These are phyloP conservation scores for Jatropha multifida DNA, from an alignment of 441 rosid genomes.

Conservation along the genomic window DNA sequence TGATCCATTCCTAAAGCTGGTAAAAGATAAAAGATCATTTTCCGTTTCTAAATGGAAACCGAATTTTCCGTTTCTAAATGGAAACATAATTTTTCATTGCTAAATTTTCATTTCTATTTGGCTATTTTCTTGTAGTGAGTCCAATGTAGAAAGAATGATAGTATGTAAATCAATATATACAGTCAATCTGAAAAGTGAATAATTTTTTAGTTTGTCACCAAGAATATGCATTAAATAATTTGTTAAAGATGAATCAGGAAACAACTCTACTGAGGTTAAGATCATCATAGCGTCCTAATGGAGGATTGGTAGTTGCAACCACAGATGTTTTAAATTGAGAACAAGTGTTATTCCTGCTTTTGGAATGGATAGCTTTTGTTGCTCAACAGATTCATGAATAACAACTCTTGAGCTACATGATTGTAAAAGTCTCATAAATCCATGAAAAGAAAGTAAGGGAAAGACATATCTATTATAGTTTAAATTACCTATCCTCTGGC, in stretches of 20 bases:
- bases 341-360: constrained; percentile 98
- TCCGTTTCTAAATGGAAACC: no score
- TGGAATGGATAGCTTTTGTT: constrained; percentile 96
- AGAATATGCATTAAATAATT: constrained; percentile 12
- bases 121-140: no score
- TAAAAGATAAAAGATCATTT: no score
- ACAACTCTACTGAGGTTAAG: constrained; percentile 60
- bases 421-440: not conserved
- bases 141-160: no score
- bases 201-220: constrained; percentile 16
- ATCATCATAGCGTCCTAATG: constrained; percentile 97
- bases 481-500: constrained; percentile 84
- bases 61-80: no score
- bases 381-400: constrained; percentile 99
- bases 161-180: constrained; percentile 69
- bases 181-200: constrained; percentile 66
- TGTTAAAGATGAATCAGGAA: constrained; percentile 7
- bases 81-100: no score
- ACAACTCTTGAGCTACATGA: constrained; percentile 64
- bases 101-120: no score
- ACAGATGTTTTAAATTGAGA: constrained; percentile 92
- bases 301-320: constrained; percentile 98
- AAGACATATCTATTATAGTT: constrained; percentile 16
- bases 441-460: not conserved
- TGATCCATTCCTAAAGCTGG: no score